These are phyloP conservation scores for Monosporascus sp. DNA, from an alignment of 2,329 filamentous ascomycete genomes.

Conservation along the genomic window DNA sequence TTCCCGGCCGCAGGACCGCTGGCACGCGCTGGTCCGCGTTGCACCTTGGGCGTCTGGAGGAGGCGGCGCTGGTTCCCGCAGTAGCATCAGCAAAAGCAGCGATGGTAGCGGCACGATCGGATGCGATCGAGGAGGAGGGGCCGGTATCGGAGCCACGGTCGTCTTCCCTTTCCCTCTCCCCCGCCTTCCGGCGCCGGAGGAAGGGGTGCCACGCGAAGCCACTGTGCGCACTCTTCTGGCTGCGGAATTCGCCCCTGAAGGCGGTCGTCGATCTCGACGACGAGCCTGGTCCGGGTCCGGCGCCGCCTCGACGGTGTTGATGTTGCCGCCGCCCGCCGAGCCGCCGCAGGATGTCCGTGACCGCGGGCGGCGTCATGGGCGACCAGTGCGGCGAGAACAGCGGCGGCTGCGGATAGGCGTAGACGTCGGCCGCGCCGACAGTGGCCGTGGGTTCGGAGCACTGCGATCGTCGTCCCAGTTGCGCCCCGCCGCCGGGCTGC, in stretches of 20 bases:
- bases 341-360: conserved; percentile 2
- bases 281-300: neutral
- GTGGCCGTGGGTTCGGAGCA: neutral
- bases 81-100: too few relatives aligned
- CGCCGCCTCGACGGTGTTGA: neutral
- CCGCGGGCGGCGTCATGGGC: conserved; percentile 8
- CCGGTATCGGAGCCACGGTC: too few relatives aligned
- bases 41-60: too few relatives aligned
- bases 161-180: neutral
- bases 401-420: conserved; percentile 23
- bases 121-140: too few relatives aligned
- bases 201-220: conserved; percentile 15
- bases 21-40: too few relatives aligned
- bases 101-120: too few relatives aligned
- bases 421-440: conserved; percentile 19
- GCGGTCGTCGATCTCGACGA: neutral
- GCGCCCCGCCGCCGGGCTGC: too few relatives aligned
- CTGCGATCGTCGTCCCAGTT: neutral
- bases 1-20: too few relatives aligned
- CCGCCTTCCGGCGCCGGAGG: conserved; percentile 1
- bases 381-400: conserved; percentile 15
- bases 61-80: too few relatives aligned
- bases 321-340: neutral
- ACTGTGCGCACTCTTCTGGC: conserved; percentile 14
- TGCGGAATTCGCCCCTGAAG: conserved; percentile 11